Percentiles rank a stretch among this genome's conserved stretches.
phyloP scores from a whole-genome alignment of 2,329 filamentous ascomycete genomes.

The Curvularia eragrostidis region DNA sequence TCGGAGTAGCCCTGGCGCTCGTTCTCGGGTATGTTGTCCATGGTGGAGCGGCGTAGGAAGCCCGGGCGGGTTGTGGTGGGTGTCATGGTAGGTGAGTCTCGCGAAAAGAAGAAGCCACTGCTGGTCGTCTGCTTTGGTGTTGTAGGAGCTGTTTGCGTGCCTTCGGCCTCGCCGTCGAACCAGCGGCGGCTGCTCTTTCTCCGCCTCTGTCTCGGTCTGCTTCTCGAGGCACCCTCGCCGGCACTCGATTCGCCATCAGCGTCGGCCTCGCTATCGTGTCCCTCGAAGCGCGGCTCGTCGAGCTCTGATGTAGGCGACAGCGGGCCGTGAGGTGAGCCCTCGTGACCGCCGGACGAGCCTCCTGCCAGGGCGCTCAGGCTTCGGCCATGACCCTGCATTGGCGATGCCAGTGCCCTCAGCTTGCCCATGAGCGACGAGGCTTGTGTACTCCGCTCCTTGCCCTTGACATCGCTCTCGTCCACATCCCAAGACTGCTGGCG shows the following conservation, averaged over 20 bases:
- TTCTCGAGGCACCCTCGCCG: conserved; percentile 64
- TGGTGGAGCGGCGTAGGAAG: conserved; percentile 61
- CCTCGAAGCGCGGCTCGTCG: conserved; percentile 60
- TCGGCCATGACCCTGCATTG: conserved; percentile 59
- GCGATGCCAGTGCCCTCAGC: conserved; percentile 73
- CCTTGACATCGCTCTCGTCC: conserved; percentile 67
- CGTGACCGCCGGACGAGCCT: conserved; percentile 48
- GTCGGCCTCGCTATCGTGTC: conserved; percentile 71
- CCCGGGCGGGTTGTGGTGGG: conserved; percentile 51
- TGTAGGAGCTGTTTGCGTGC: conserved; percentile 68
- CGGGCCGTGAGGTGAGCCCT: conserved; percentile 48
- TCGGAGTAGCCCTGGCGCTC: conserved; percentile 57
- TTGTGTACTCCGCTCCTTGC: conserved; percentile 55
- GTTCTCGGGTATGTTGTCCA: conserved; percentile 57
- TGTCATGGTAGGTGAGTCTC: conserved; percentile 48
- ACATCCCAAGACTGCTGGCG: conserved; percentile 69
- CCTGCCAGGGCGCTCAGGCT: conserved; percentile 57
- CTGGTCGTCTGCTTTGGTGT: conserved; percentile 65
- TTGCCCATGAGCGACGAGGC: conserved; percentile 77
- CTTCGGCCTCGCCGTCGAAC: conserved; percentile 57
- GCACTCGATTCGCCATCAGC: conserved; percentile 87
- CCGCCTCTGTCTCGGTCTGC: conserved; percentile 55
- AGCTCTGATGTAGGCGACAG: conserved; percentile 59
- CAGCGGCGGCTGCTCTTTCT: conserved; percentile 70
- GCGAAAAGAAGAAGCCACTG: conserved; percentile 54